Base-by-base conservation (phyloP, 305 asterid species). In the Fraxinus ornus region DNA sequence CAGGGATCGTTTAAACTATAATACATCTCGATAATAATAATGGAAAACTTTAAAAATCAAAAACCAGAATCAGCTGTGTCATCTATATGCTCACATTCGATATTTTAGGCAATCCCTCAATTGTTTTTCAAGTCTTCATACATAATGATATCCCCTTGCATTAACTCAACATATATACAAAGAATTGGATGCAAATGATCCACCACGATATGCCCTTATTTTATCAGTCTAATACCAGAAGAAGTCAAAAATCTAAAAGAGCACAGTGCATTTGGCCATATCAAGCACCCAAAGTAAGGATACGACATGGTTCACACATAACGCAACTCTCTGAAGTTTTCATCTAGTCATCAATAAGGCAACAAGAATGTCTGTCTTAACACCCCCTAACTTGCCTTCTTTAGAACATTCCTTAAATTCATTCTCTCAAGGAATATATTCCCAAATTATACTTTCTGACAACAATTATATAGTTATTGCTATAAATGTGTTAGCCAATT, bases 101-200 rank as follows among this genome's bases (percentile, higher is more conserved):
- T 32, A 22, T 71, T 15, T 71, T 71, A 30, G 47, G 47, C 24
- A 70, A 30, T 36, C 75, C 9, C 66, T n/a, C 26, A 55, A 26
- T 66, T 6, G 41, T 68, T 28, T 68, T 68, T 30, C 0, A 10
- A 66, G 41, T 70, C 22, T 70, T 30, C 41, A 3, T 4, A 32
- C 41, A 70, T 70, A 70, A 70, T 32, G 22, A 70, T 13, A 70
- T 66, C 41, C 75, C 75, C 37, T 70, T 70, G 75, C 75, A 70
- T 32, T 30, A 22, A 30, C 9, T 35, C 41, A 8, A 70, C 75
- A 30, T 22, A 10, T 22, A 24, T 62, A 62, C 33, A 24, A 21
- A 66, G 7, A 26, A 66, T 24, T 0, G 35, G 15, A 26, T 66
- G 33, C 32, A 13, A 66, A 22, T 1, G 17, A 24, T 26, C 36